Percentiles rank a stretch among this genome's conserved stretches.
Evolutionary conservation across 495 filamentous ascomycete species (phyloP).

Genomic region (Ascobolus immersus): DNA sequence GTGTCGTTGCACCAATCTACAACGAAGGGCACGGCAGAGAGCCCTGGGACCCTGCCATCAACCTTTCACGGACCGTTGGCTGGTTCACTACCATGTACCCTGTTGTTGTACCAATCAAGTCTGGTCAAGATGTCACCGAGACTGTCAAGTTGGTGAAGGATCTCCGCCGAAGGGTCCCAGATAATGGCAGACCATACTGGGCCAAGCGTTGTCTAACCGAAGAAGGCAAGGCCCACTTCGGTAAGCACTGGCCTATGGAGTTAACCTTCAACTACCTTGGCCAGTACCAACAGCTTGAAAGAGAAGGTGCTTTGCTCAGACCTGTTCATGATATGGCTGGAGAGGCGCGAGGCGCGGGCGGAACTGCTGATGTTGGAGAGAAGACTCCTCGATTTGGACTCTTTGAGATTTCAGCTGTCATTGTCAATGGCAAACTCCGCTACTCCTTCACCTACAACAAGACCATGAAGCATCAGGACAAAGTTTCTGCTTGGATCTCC

Average conservation of each 20-base stretch:
- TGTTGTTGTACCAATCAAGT: constrained; percentile 24
- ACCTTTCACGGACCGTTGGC: constrained; percentile 33
- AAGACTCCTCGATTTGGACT: constrained; percentile 13
- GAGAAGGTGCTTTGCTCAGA: constrained; percentile 14
- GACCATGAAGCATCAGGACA: constrained; percentile 15
- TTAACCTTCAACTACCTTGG: constrained; percentile 25
- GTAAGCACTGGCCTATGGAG: constrained; percentile 15
- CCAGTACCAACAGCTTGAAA: constrained; percentile 20
- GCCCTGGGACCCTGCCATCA: constrained; percentile 24
- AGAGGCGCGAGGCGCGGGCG: constrained; percentile 20
- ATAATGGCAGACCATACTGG: constrained; percentile 24
- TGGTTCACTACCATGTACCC: constrained; percentile 37
- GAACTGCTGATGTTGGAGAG: constrained; percentile 19
- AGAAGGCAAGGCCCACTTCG: constrained; percentile 5
- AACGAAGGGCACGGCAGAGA: constrained; percentile 29
- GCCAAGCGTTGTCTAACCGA: constrained; percentile 15
- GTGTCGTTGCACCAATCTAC: constrained; percentile 28
- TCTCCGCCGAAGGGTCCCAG: constrained; percentile 18
- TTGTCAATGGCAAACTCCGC: constrained; percentile 9
- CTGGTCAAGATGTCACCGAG: constrained; percentile 12
- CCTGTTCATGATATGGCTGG: constrained; percentile 5
- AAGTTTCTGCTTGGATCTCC: constrained; percentile 16
- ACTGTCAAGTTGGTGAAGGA: constrained; percentile 26
- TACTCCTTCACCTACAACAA: constrained; percentile 16
- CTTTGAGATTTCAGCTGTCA: constrained; percentile 13